Percentiles rank a stretch among this genome's conserved stretches.
phyloP scores from a whole-genome alignment of 768 basidiomycete species.

The Russula lepida region DNA sequence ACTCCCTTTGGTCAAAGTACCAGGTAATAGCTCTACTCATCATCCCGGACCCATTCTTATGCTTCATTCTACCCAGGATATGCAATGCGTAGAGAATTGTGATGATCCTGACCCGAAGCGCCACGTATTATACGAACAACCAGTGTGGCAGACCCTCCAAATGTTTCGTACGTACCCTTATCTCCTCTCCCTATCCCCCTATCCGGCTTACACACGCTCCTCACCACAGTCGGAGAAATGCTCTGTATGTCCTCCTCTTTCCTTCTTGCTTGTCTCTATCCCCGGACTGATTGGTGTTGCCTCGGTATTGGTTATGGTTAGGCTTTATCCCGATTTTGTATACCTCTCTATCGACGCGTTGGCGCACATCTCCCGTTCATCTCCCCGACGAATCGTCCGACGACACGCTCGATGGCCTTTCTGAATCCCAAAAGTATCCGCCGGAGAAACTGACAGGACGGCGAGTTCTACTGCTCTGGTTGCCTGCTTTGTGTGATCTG shows the following conservation, averaged over 20 bases:
- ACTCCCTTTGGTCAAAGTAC: constrained; percentile 78
- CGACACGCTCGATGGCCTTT: constrained; percentile 24
- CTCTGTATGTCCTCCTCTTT: constrained; percentile 52
- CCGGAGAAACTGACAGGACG: constrained; percentile 51
- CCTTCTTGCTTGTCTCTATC: not conserved
- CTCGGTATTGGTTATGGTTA: constrained; percentile 26
- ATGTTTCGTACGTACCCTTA: constrained; percentile 65
- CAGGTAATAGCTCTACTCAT: constrained; percentile 41
- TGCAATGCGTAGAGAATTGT: constrained; percentile 98
- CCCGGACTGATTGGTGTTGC: constrained; percentile 5
- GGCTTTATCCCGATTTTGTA: constrained; percentile 82
- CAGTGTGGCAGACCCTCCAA: constrained; percentile 86
- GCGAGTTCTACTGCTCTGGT: constrained; percentile 72
- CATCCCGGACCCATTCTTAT: not conserved
- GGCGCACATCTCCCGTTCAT: constrained; percentile 41
- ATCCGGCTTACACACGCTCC: not conserved
- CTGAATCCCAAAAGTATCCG: constrained; percentile 21
- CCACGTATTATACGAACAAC: constrained; percentile 83
- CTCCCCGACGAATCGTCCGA: constrained; percentile 35
- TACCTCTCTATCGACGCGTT: constrained; percentile 48
- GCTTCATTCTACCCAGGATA: constrained; percentile 47
- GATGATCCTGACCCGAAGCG: constrained; percentile 47
- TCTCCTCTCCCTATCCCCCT: not conserved
- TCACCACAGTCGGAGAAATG: constrained; percentile 79
- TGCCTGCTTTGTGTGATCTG: constrained; percentile 84